phyloP scores from a whole-genome alignment of 352 stramenopile species.

The Globisporangium irregulare region DNA sequence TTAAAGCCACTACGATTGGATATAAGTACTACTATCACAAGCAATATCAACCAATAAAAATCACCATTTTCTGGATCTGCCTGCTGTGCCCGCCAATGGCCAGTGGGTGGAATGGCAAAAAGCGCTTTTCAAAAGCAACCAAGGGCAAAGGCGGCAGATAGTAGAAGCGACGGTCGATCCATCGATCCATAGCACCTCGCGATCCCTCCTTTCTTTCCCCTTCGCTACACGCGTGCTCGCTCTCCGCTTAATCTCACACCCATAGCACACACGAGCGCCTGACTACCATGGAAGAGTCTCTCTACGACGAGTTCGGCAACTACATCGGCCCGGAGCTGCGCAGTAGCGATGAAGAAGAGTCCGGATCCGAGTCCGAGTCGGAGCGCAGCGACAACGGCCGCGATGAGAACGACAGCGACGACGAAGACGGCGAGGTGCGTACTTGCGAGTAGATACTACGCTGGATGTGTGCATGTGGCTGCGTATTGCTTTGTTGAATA shows the following conservation, averaged over 20 bases:
- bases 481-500: neutral
- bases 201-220: neutral
- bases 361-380: conserved; percentile 47
- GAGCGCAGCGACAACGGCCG: conserved; percentile 22
- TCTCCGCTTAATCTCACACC: neutral
- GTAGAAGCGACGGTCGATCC: no score
- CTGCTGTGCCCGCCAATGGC: neutral
- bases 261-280: neutral
- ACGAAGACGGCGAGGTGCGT: conserved; percentile 30
- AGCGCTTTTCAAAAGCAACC: conserved; percentile 6
- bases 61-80: no score
- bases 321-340: conserved; percentile 98
- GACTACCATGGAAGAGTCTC: conserved; percentile 88
- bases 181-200: neutral
- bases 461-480: neutral
- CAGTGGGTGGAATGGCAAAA: neutral
- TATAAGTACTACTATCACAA: no score
- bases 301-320: conserved; percentile 99
- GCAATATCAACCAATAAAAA: no score
- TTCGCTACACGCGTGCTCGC: neutral
- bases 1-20: no score
- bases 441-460: neutral
- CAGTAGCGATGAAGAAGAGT: conserved; percentile 71
- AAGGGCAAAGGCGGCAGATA: neutral
- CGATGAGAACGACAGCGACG: conserved; percentile 40